Evolutionary conservation across 768 basidiomycete genomes (phyloP).

Genomic region (Fomitopsis serialis): DNA sequence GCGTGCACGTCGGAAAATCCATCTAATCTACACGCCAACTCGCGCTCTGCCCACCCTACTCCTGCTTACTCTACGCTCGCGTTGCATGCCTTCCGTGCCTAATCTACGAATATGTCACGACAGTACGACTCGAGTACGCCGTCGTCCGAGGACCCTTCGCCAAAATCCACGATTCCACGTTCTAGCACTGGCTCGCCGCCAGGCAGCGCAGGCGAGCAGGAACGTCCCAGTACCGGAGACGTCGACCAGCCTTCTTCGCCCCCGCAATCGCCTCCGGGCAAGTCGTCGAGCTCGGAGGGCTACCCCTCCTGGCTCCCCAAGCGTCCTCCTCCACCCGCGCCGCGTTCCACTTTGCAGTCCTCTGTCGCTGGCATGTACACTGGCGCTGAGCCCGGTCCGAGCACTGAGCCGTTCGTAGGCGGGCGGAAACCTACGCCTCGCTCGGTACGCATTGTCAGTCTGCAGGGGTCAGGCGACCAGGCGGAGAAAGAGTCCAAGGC

Average conservation of each 20-base stretch:
- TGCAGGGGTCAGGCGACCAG: conserved; percentile 43
- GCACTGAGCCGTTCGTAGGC: conserved; percentile 32
- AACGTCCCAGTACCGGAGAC: conserved; percentile 11
- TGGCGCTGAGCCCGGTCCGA: conserved; percentile 24
- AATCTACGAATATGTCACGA: conserved; percentile 25
- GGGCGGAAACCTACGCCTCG: conserved; percentile 80
- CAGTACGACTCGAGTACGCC: conserved; percentile 20
- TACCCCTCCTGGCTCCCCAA: conserved; percentile 85
- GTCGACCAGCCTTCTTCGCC: conserved; percentile 16
- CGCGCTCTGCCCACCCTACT: conserved; percentile 10
- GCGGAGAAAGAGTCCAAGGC: conserved; percentile 28
- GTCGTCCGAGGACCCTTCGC: conserved; percentile 17
- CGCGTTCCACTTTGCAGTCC: conserved; percentile 64
- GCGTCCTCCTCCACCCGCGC: conserved; percentile 71
- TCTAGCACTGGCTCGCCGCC: conserved; percentile 14
- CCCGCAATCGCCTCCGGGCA: conserved; percentile 19
- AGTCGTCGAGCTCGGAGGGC: conserved; percentile 44
- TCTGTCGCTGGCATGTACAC: conserved; percentile 36
- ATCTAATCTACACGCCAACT: conserved; percentile 19
- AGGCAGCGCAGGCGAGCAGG: conserved; percentile 7
- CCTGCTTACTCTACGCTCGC: conserved; percentile 16
- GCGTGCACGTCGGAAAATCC: conserved; percentile 15
- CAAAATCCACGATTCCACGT: conserved; percentile 20
- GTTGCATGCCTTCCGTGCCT: conserved; percentile 19
- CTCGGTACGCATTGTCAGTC: conserved; percentile 75